phyloP scores from a whole-genome alignment of 2,329 filamentous ascomycete species.

The Neoscytalidium dimidiatum region DNA sequence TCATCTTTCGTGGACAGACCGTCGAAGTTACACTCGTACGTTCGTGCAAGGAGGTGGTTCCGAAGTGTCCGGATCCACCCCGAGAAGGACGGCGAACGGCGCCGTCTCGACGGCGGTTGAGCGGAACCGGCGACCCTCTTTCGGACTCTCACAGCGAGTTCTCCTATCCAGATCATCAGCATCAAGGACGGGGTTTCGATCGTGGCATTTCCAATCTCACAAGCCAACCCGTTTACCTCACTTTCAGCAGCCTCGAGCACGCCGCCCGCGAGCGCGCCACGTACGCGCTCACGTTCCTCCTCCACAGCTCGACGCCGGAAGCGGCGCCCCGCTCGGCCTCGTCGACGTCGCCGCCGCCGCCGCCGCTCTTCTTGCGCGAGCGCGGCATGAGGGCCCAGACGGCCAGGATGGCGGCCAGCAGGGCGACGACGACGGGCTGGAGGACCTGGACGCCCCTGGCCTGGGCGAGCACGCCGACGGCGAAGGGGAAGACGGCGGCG shows the following conservation, averaged over 20 bases:
- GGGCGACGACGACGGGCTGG: constrained; percentile 57
- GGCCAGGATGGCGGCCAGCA: constrained; percentile 48
- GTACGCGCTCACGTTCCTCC: background rate
- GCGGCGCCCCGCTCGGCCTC: background rate
- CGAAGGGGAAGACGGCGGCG: constrained; percentile 34
- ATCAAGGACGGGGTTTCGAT: background rate
- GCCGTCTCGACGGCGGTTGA: background rate
- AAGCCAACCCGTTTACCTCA: background rate
- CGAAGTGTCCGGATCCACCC: background rate
- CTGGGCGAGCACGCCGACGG: constrained; percentile 35
- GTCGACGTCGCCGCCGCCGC: background rate
- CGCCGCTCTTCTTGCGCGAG: background rate
- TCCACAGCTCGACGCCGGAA: background rate
- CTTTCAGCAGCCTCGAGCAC: background rate
- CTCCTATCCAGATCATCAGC: background rate
- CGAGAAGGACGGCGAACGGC: background rate
- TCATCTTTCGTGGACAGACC: background rate
- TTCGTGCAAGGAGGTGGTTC: background rate
- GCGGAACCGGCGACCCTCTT: background rate
- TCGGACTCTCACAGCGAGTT: background rate
- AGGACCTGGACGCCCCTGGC: constrained; percentile 58
- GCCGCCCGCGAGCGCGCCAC: background rate
- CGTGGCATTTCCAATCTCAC: background rate
- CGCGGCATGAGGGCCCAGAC: constrained; percentile 51
- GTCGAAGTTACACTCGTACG: background rate